A percentile compares a stretch with the other conserved stretches of the same genome.
Evolutionary conservation across 441 rosid genomes (phyloP).

Genomic region (Daphne laureola): DNA sequence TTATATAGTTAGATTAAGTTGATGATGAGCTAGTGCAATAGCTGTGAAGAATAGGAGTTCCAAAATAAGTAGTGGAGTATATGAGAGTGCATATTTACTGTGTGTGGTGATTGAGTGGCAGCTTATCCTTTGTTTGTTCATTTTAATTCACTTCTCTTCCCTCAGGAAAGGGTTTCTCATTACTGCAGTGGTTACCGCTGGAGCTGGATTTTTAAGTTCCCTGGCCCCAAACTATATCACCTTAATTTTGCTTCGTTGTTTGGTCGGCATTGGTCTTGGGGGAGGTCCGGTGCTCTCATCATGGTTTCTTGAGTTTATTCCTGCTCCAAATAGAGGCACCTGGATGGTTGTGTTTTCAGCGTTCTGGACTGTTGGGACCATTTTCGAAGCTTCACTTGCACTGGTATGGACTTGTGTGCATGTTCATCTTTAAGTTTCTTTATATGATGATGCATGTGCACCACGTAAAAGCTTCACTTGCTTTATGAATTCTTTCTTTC

Average conservation of each 20-base stretch:
- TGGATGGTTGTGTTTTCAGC: conserved; percentile 89
- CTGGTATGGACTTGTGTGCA: conserved; percentile 52
- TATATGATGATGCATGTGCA: neutral
- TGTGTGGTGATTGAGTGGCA: neutral
- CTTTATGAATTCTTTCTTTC: conserved; percentile 11
- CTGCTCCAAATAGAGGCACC: conserved; percentile 79
- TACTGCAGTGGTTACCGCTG: conserved; percentile 67
- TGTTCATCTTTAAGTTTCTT: neutral
- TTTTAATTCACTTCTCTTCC: conserved; percentile 13
- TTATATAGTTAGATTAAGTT: neutral
- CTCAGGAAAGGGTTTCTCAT: conserved; percentile 86
- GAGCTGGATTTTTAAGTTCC: conserved; percentile 74
- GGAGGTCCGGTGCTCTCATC: conserved; percentile 93
- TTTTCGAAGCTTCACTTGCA: conserved; percentile 77
- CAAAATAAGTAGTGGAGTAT: neutral
- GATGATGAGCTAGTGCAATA: neutral
- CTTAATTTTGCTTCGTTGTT: conserved; percentile 51
- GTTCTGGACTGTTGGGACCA: conserved; percentile 84
- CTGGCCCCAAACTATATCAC: conserved; percentile 58
- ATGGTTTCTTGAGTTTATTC: conserved; percentile 93
- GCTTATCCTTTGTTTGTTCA: neutral
- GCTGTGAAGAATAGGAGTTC: neutral
- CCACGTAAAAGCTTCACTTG: neutral
- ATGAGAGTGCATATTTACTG: neutral
- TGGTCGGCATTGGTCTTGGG: conserved; percentile 92